A percentile compares a stretch with the other conserved stretches of the same genome.
Conservation (phyloP, 2,329 filamentous ascomycete species). For the Alternaria solani region DNA sequence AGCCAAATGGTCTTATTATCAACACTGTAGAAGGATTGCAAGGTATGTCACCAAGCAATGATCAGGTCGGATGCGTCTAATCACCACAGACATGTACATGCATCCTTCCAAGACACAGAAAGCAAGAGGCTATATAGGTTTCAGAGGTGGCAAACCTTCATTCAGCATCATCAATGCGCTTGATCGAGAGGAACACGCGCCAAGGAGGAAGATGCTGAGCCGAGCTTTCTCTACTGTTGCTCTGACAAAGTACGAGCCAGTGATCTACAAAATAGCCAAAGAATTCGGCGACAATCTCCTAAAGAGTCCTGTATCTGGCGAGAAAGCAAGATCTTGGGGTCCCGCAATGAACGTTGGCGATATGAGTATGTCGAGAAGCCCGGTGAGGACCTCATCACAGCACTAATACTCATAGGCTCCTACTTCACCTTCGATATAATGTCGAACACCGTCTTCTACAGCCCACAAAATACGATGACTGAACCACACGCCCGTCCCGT, state of each 20-base stretch:
- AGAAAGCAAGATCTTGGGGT: not conserved
- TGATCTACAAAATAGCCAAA: conserved; percentile 2
- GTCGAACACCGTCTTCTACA: conserved; percentile 6
- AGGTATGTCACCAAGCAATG: not conserved
- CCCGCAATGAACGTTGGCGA: not conserved
- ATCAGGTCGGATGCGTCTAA: not conserved
- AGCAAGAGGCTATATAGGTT: not conserved
- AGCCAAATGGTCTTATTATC: conserved; percentile 8
- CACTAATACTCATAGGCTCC: not conserved
- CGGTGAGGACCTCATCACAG: not conserved
- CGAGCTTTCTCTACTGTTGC: conserved; percentile 5
- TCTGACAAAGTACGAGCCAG: conserved; percentile 2
- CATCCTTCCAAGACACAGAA: not conserved
- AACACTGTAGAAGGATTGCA: conserved; percentile 5
- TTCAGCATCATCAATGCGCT: conserved; percentile 5
- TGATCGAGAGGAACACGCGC: conserved; percentile 6
- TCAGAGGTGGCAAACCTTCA: not conserved
- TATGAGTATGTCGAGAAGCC: not conserved
- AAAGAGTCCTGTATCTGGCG: not conserved
- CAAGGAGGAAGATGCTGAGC: conserved; percentile 2
- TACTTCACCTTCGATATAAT: conserved; percentile 16
- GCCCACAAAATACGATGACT: not conserved
- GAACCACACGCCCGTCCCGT: not conserved
- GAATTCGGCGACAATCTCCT: conserved; percentile 2
- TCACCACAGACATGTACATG: not conserved